Percentiles rank a stretch among this genome's conserved stretches.
These are phyloP conservation scores for Phoma sp. DNA, from an alignment of 2,329 filamentous ascomycete genomes.

Conservation along the genomic window DNA sequence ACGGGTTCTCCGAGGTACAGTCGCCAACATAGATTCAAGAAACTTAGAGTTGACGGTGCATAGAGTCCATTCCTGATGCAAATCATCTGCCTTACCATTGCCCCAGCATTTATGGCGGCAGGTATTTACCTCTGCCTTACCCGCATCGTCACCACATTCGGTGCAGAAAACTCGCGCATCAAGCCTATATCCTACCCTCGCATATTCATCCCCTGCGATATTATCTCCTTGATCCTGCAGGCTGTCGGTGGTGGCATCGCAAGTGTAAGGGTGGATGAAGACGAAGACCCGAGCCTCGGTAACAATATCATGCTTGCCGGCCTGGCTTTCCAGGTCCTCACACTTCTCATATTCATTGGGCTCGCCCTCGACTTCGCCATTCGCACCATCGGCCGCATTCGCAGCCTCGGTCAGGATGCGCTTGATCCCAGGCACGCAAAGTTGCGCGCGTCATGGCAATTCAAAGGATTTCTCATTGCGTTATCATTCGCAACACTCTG, in stretches of 20 bases:
- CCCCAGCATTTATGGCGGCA: constrained; percentile 62
- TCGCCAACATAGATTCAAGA: neutral
- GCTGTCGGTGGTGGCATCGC: constrained; percentile 53
- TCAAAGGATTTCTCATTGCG: constrained; percentile 62
- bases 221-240: constrained; percentile 54
- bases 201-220: constrained; percentile 59
- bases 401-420: constrained; percentile 29
- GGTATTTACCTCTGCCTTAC: constrained; percentile 70
- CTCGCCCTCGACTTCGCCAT: constrained; percentile 51
- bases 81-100: constrained; percentile 66
- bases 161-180: constrained; percentile 50
- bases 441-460: constrained; percentile 47
- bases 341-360: constrained; percentile 51
- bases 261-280: constrained; percentile 38
- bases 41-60: constrained; percentile 5
- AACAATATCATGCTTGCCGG: constrained; percentile 56
- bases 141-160: constrained; percentile 50
- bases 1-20: constrained; percentile 60
- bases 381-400: constrained; percentile 31
- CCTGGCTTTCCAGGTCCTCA: constrained; percentile 53
- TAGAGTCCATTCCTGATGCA: constrained; percentile 68
- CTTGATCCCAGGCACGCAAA: constrained; percentile 34
- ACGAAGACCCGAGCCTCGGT: constrained; percentile 44
- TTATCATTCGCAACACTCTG: constrained; percentile 64
- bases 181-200: constrained; percentile 55